Conservation (phyloP, 164 flowering plant genomes). For the Kingdonia uniflora region DNA sequence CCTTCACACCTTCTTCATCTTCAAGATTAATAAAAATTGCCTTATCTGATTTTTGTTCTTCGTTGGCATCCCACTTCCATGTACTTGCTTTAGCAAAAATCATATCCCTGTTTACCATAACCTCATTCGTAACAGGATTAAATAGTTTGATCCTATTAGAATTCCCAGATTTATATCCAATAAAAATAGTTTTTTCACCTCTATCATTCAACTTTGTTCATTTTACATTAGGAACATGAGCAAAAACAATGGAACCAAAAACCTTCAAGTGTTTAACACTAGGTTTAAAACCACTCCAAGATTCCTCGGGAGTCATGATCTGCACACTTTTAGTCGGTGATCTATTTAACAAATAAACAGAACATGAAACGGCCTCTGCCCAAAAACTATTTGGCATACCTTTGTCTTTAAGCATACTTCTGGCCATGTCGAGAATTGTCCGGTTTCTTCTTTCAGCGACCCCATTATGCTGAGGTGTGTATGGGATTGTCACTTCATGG, state of each 20-base stretch:
- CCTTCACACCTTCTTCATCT: neutral
- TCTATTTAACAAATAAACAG: slow-evolving; percentile 1
- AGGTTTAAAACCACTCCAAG: slow-evolving; percentile 5
- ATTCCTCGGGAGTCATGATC: neutral
- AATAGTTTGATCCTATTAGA: neutral
- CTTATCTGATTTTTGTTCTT: neutral
- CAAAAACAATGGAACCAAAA: slow-evolving; percentile 1
- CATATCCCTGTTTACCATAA: neutral
- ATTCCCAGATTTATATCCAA: neutral
- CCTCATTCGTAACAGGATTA: neutral
- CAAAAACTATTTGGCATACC: slow-evolving; percentile 5
- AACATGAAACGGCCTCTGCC: slow-evolving; percentile 8
- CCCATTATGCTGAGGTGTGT: slow-evolving; percentile 9
- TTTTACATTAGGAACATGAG: neutral
- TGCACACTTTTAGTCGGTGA: neutral
- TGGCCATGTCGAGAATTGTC: neutral
- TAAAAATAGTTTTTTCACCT: neutral
- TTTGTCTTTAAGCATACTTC: slow-evolving; percentile 5
- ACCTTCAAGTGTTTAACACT: neutral
- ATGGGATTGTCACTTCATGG: neutral
- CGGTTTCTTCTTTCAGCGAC: slow-evolving; percentile 4
- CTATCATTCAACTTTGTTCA: slow-evolving; percentile 2
- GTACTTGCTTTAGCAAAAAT: neutral
- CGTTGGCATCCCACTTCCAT: neutral
- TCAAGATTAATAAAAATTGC: too few relatives aligned